Conservation (phyloP, 805 yeast species). For the Yamadazyma olivae region DNA sequence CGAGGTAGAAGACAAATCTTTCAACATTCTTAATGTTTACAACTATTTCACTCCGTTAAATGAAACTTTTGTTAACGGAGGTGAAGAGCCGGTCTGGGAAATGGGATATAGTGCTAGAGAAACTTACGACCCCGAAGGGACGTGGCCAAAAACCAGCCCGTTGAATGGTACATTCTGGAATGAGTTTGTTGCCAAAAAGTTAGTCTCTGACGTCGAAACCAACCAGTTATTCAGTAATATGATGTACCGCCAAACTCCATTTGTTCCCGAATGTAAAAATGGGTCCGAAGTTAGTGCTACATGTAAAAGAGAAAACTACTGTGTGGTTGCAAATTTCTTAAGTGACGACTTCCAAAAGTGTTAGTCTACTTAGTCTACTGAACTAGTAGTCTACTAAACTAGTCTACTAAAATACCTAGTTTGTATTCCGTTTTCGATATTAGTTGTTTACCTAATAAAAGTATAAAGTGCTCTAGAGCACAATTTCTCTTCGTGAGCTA, state of each 20-base stretch:
- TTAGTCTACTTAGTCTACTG: no score
- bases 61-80: conserved; percentile 50
- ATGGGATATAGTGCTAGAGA: conserved; percentile 65
- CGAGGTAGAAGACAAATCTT: conserved; percentile 59
- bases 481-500: no score
- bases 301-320: conserved; percentile 21
- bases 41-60: conserved; percentile 61
- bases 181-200: conserved; percentile 11
- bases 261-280: conserved; percentile 45
- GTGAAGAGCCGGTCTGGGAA: conserved; percentile 60
- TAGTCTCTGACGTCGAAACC: conserved; percentile 31
- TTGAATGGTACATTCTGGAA: conserved; percentile 72
- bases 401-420: no score
- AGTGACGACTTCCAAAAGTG: conserved; percentile 10
- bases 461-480: no score
- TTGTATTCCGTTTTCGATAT: no score
- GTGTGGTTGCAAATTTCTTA: conserved; percentile 13
- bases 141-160: conserved; percentile 60
- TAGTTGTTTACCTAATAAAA: no score
- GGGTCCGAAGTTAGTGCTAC: conserved; percentile 17
- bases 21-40: conserved; percentile 56
- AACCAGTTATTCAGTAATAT: conserved; percentile 49
- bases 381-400: no score
- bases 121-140: conserved; percentile 44
- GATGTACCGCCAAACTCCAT: conserved; percentile 55